Percentiles rank a stretch among this genome's conserved stretches.
phyloP scores from a whole-genome alignment of 2,329 filamentous ascomycete genomes.

The Microdochium bolleyi region DNA sequence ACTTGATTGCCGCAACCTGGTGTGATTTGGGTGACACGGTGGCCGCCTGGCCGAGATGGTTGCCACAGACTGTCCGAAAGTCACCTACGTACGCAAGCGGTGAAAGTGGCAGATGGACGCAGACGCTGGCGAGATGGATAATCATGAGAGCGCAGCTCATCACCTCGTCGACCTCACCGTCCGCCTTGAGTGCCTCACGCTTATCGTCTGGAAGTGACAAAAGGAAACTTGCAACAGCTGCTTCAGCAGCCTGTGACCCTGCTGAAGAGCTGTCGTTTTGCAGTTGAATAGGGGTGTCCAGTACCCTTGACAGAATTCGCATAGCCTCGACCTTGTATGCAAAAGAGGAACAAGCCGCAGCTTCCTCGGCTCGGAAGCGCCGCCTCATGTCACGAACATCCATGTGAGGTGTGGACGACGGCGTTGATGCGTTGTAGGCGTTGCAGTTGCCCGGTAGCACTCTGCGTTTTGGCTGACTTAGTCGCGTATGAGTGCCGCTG shows the following conservation, averaged over 20 bases:
- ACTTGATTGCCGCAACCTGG: neutral
- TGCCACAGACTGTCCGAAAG: neutral
- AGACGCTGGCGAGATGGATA: neutral
- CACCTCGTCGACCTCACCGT: neutral
- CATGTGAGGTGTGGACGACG: neutral
- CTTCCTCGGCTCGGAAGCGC: neutral
- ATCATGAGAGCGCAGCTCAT: neutral
- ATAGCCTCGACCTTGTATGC: neutral
- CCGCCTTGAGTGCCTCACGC: neutral
- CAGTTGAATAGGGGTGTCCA: neutral
- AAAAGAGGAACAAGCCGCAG: neutral
- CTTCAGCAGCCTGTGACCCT: neutral
- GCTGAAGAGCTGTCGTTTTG: neutral
- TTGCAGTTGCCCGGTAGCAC: neutral
- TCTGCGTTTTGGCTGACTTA: neutral
- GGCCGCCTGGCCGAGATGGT: neutral
- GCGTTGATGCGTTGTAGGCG: neutral
- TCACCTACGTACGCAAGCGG: neutral
- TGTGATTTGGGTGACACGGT: neutral
- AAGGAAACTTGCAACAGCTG: neutral
- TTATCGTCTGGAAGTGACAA: neutral
- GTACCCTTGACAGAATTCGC: neutral
- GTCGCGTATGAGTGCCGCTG: neutral
- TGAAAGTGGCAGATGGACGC: neutral
- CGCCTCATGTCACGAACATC: neutral